A percentile compares a stretch with the other conserved stretches of the same genome.
Evolutionary conservation across 768 basidiomycete species (phyloP).

Genomic region (Collybia mongolica): DNA sequence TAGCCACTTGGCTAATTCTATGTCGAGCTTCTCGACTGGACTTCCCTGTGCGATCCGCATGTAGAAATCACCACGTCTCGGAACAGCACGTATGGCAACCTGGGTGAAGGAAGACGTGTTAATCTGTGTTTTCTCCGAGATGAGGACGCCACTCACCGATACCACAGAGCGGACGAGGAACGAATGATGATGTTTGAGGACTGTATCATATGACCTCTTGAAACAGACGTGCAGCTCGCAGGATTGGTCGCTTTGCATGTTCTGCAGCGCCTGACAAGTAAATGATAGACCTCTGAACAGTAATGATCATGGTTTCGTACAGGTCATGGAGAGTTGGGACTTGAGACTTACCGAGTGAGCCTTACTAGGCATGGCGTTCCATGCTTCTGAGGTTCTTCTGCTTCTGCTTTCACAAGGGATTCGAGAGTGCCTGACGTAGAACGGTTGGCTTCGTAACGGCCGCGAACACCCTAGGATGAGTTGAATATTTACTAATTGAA

Average conservation of each 20-base stretch:
- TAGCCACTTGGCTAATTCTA: constrained; percentile 60
- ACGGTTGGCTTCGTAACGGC: constrained; percentile 41
- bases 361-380: constrained; percentile 65
- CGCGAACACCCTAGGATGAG: constrained; percentile 58
- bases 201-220: constrained; percentile 66
- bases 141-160: constrained; percentile 37
- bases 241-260: constrained; percentile 54
- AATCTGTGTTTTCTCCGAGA: background rate
- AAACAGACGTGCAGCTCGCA: constrained; percentile 68
- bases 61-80: constrained; percentile 63
- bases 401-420: constrained; percentile 54
- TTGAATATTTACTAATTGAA: constrained; percentile 9
- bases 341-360: constrained; percentile 53
- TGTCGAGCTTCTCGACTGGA: constrained; percentile 50
- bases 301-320: constrained; percentile 1
- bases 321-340: constrained; percentile 12
- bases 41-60: constrained; percentile 58
- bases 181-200: constrained; percentile 64
- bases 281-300: constrained; percentile 60
- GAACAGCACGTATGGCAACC: constrained; percentile 61
- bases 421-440: constrained; percentile 57
- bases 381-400: constrained; percentile 37
- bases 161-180: constrained; percentile 68
- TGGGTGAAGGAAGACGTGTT: constrained; percentile 16
- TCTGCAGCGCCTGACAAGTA: constrained; percentile 64